Percentiles rank a stretch among this genome's conserved stretches.
Evolutionary conservation across 495 filamentous ascomycete species (phyloP).

Genomic region (Tricharina praecox): DNA sequence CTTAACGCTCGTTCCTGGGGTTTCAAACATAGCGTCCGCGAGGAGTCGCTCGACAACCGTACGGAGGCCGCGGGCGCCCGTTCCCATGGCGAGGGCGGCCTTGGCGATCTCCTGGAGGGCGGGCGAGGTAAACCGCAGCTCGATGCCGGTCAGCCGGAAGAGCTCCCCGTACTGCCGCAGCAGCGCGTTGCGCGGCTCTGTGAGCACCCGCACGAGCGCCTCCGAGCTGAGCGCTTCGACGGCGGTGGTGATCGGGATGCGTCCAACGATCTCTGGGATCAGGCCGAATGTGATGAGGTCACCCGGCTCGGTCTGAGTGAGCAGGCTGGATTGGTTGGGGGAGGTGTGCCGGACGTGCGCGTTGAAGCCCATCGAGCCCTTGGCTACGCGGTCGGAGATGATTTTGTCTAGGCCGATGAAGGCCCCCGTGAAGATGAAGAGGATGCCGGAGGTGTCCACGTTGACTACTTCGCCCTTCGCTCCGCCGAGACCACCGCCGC

Average conservation of each 20-base stretch:
- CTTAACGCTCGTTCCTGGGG: conserved; percentile 50
- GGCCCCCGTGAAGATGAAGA: conserved; percentile 90
- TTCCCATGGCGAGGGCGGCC: conserved; percentile 56
- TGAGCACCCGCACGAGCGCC: conserved; percentile 71
- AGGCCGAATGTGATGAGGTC: conserved; percentile 86
- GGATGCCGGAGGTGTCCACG: conserved; percentile 83
- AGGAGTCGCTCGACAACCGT: conserved; percentile 81
- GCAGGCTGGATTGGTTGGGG: conserved; percentile 34
- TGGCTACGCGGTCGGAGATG: conserved; percentile 67
- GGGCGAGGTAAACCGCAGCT: conserved; percentile 63
- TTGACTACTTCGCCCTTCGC: conserved; percentile 74
- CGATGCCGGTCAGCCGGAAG: conserved; percentile 67
- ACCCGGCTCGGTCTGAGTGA: conserved; percentile 52
- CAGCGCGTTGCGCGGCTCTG: conserved; percentile 75
- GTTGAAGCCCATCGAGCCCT: conserved; percentile 83
- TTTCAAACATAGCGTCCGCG: conserved; percentile 80
- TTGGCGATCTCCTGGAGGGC: conserved; percentile 66
- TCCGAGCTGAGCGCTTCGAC: conserved; percentile 63
- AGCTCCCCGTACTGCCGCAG: conserved; percentile 71
- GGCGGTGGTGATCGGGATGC: conserved; percentile 73
- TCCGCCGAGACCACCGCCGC: too few species aligned
- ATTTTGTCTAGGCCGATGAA: conserved; percentile 87
- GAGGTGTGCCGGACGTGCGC: conserved; percentile 39
- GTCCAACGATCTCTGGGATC: conserved; percentile 84
- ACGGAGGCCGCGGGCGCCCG: conserved; percentile 70